phyloP scores from a whole-genome alignment of 352 stramenopile genomes.

The Halophytophthora polymorphica region DNA sequence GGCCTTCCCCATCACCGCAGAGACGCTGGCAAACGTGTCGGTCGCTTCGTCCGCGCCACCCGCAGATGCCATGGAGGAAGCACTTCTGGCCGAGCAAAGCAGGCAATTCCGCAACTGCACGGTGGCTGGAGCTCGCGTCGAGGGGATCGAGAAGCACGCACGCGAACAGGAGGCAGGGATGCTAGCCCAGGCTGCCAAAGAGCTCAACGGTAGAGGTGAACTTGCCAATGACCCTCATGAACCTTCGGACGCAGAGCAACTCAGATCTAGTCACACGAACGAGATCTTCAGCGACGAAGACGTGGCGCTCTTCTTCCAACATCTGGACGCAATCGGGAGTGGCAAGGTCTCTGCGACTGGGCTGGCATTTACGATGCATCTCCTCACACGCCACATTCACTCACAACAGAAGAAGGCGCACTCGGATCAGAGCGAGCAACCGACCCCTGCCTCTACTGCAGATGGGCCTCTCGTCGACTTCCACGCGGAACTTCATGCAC shows the following conservation, averaged over 20 bases:
- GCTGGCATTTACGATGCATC: constrained; percentile 32
- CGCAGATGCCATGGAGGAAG: constrained; percentile 30
- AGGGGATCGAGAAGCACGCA: constrained; percentile 42
- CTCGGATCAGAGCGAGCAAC: background rate
- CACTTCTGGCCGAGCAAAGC: constrained; percentile 16
- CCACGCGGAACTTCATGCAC: constrained; percentile 15
- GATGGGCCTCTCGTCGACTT: constrained; percentile 12
- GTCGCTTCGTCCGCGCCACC: constrained; percentile 10
- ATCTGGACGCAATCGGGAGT: constrained; percentile 44
- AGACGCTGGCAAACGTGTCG: constrained; percentile 19
- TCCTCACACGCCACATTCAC: constrained; percentile 43
- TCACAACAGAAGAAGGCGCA: background rate
- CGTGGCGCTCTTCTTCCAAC: constrained; percentile 38
- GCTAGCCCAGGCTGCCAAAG: constrained; percentile 7
- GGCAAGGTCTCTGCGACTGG: constrained; percentile 46
- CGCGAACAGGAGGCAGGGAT: constrained; percentile 16
- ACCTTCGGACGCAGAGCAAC: background rate
- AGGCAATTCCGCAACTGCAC: constrained; percentile 34
- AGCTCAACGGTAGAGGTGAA: constrained; percentile 9
- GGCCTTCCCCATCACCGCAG: constrained; percentile 28
- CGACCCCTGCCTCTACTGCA: background rate
- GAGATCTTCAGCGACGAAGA: constrained; percentile 12
- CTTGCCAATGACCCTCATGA: background rate
- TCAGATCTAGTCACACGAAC: background rate
- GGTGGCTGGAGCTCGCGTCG: constrained; percentile 26